phyloP scores from a whole-genome alignment of 1,139 yeast species.

The Blastobotrys capitulatus region DNA sequence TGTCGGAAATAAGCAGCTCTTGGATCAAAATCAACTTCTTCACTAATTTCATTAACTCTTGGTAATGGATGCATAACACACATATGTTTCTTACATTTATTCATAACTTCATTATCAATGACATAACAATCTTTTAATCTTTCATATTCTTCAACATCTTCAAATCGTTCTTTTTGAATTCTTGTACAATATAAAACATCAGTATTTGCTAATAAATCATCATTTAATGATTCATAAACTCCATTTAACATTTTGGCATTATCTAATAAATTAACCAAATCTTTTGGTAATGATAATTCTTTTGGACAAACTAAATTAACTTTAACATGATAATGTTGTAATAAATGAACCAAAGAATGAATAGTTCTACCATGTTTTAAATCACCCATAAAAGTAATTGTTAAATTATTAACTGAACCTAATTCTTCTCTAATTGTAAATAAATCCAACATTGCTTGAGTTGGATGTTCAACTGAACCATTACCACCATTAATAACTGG shows the following conservation, averaged over 20 bases:
- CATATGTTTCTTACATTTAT: conserved; percentile 96
- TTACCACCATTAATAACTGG: conserved; percentile 98
- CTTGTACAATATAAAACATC: conserved; percentile 98
- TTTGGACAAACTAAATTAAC: conserved; percentile 88
- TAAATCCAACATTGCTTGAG: conserved; percentile 95
- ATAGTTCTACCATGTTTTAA: conserved; percentile 98
- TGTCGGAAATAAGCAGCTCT: conserved; percentile 99
- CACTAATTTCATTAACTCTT: conserved; percentile 91
- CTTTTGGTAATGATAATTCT: conserved; percentile 77
- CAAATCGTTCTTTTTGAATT: conserved; percentile 95
- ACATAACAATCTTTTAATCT: conserved; percentile 87
- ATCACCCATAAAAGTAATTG: conserved; percentile 99
- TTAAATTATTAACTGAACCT: conserved; percentile 97
- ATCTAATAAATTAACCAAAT: conserved; percentile 58
- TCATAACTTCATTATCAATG: conserved; percentile 86
- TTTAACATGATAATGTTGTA: conserved; percentile 89
- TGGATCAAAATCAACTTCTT: conserved; percentile 98
- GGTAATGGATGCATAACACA: conserved; percentile 99
- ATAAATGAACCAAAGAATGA: conserved; percentile 87
- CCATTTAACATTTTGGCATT: conserved; percentile 61
- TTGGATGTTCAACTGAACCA: conserved; percentile 96
- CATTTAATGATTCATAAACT: conserved; percentile 74
- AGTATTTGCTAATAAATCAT: conserved; percentile 77
- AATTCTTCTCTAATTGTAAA: conserved; percentile 98
- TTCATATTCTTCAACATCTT: conserved; percentile 68